Evolutionary conservation across 768 basidiomycete genomes (phyloP).

Genomic region (Galerina sulciceps): DNA sequence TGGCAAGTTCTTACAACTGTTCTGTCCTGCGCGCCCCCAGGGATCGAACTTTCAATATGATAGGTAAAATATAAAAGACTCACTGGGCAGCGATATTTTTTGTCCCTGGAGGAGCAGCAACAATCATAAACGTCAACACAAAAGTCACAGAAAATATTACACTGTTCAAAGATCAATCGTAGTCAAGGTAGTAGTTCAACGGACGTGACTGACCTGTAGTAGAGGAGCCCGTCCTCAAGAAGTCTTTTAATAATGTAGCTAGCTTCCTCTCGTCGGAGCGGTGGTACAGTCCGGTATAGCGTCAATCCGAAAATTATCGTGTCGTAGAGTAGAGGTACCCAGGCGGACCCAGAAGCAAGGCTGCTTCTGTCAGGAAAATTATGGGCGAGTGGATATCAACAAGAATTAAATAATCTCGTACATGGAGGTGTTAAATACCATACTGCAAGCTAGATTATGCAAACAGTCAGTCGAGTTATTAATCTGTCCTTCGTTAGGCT

Average conservation of each 20-base stretch:
- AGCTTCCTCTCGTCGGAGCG: conserved; percentile 33
- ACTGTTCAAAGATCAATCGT: conserved; percentile 24
- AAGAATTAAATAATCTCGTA: conserved; percentile 26
- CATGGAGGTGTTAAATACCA: conserved; percentile 44
- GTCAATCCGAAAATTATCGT: conserved; percentile 46
- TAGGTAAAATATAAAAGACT: conserved; percentile 15
- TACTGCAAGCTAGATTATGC: conserved; percentile 38
- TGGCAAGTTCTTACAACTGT: conserved; percentile 33
- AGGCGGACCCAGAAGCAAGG: conserved; percentile 51
- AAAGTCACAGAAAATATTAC: conserved; percentile 49
- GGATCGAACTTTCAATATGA: neutral
- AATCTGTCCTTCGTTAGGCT: neutral
- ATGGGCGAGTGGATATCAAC: conserved; percentile 17
- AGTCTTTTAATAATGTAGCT: conserved; percentile 44
- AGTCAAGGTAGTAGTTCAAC: neutral
- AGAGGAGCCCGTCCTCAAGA: conserved; percentile 49
- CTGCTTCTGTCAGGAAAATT: conserved; percentile 30
- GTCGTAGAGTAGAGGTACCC: conserved; percentile 54
- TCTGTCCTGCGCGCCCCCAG: conserved; percentile 34
- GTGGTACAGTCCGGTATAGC: conserved; percentile 40
- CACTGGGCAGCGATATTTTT: conserved; percentile 55
- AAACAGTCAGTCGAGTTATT: neutral
- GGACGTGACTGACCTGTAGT: conserved; percentile 39
- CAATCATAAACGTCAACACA: conserved; percentile 50
- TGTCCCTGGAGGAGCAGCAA: conserved; percentile 44